A percentile compares a stretch with the other conserved stretches of the same genome.
phyloP scores from a whole-genome alignment of 2,329 filamentous ascomycete genomes.

The Thermothelomyces thermophilus region DNA sequence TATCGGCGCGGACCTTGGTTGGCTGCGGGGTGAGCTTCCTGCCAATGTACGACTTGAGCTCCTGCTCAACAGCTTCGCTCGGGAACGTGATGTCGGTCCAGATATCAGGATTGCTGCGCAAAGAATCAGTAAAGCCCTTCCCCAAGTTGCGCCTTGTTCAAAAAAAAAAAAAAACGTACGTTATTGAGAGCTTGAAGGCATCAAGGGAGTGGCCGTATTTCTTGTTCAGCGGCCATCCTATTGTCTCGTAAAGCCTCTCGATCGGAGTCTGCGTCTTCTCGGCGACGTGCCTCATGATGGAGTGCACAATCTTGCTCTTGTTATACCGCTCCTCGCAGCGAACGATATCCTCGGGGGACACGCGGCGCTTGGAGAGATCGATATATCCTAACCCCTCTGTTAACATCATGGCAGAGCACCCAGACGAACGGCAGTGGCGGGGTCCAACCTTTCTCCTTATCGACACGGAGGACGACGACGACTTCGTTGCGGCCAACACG shows the following conservation, averaged over 20 bases:
- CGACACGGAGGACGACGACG: conserved; percentile 94
- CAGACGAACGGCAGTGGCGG: conserved; percentile 6
- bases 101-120: conserved; percentile 77
- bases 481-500: conserved; percentile 97
- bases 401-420: conserved; percentile 18
- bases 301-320: conserved; percentile 99
- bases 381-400: conserved; percentile 67
- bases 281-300: conserved; percentile 96
- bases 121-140: neutral
- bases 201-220: conserved; percentile 96
- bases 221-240: conserved; percentile 96
- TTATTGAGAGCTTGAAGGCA: conserved; percentile 98
- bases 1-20: conserved; percentile 97
- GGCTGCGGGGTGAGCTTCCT: conserved; percentile 96
- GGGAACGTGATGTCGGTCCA: conserved; percentile 92
- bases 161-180: conserved; percentile 49
- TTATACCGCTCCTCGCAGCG: conserved; percentile 99
- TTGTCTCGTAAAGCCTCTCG: conserved; percentile 86
- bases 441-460: conserved; percentile 87
- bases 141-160: neutral
- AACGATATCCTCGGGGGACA: conserved; percentile 93
- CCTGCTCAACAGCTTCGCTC: conserved; percentile 75
- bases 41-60: conserved; percentile 90
- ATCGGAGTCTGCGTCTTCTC: conserved; percentile 96
- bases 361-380: conserved; percentile 95